Base-by-base conservation (phyloP, 1,284 basidiomycete genomes). In the Dichomitus squalens region DNA sequence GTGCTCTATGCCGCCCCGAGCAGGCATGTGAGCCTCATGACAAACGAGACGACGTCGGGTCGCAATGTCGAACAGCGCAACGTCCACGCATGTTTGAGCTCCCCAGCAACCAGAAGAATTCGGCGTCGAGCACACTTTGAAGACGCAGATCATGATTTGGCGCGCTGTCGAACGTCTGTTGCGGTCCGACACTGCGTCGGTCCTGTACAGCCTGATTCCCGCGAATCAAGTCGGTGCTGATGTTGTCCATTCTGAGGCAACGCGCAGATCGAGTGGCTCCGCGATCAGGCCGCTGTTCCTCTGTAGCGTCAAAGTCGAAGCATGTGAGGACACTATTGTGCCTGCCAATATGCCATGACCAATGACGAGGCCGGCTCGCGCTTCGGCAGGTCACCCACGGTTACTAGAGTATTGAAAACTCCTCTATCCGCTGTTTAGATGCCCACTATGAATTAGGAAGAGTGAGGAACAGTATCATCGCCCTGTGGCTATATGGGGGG, bases 231-330 rank as follows among this genome's bases (percentile, higher is more conserved):
- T 38, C 35, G 44, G 55, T 57, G 21, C 18, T 38, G 38, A 52
- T 48, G 7, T 25, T 47, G 21, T 8, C 50, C 38, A 36, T 57
- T 35, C 18, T n/a, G 9, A 29, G 40, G 18, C 29, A 36, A 12
- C 35, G 27, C 25, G n/a, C 7, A 16, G 33, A 27, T n/a, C 43
- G 47, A 4, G 53, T 38, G 23, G 49, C 14, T 36, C 18, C 44
- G 41, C 54, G 54, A 55, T 50, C 54, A 55, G 25, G 34, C 41
- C 48, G 54, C 49, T 34, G 33, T 29, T 40, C 29, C 7, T 8
- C 20, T 35, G 34, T 49, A 31, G 27, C 53, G 44, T 18, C 21
- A 20, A 23, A 25, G 18, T 36, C 35, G 52, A 53, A 39, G 27
- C 20, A 18, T 20, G 31, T 12, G 29, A 2, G 39, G 25, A 27